Evolutionary conservation across 805 yeast species (phyloP).

Genomic region (Lipomyces spencermartinsiae): DNA sequence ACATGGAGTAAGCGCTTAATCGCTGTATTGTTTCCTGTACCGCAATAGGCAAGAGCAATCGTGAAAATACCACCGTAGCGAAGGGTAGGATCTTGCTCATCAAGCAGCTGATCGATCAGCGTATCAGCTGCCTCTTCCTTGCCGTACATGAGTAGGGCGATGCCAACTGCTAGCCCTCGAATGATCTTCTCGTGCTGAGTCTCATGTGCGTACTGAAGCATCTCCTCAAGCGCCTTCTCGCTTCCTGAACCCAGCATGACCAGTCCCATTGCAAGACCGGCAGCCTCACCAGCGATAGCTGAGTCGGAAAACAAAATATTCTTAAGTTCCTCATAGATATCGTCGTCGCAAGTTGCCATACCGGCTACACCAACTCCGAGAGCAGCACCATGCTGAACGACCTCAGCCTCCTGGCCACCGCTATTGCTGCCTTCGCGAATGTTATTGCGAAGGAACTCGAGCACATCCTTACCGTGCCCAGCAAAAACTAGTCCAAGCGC

Average conservation of each 20-base stretch:
- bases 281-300: conserved; percentile 94
- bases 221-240: conserved; percentile 69
- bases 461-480: conserved; percentile 89
- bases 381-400: conserved; percentile 92
- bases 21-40: conserved; percentile 90
- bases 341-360: conserved; percentile 82
- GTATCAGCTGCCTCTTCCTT: conserved; percentile 80
- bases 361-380: conserved; percentile 96
- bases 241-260: conserved; percentile 92
- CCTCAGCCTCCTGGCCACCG: conserved; percentile 69
- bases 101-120: conserved; percentile 67
- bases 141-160: conserved; percentile 86
- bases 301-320: conserved; percentile 86
- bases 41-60: conserved; percentile 93
- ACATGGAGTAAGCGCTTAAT: conserved; percentile 84
- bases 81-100: conserved; percentile 78
- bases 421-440: conserved; percentile 54
- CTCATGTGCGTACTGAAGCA: conserved; percentile 90
- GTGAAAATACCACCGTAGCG: conserved; percentile 97
- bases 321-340: conserved; percentile 79
- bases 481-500: conserved; percentile 95
- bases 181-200: conserved; percentile 95
- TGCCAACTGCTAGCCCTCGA: conserved; percentile 89
- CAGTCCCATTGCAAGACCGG: conserved; percentile 94
- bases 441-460: conserved; percentile 73